Percentiles rank a stretch among this genome's conserved stretches.
Evolutionary conservation across 345 rosid species (phyloP).

Genomic region (Microthlaspi erraticum): DNA sequence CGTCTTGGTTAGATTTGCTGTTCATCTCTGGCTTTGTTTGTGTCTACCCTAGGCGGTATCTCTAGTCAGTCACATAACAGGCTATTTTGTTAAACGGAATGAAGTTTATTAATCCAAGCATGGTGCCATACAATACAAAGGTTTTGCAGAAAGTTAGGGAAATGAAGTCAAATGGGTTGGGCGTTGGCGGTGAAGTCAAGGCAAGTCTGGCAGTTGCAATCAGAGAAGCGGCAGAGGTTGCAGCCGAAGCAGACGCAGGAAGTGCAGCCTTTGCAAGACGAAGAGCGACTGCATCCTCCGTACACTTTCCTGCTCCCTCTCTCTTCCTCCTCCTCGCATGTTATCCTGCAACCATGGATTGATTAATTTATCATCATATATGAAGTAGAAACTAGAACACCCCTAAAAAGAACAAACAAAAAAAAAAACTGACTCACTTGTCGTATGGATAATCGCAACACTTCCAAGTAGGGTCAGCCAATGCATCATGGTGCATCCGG

Average conservation of each 20-base stretch:
- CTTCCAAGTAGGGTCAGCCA: constrained; percentile 75
- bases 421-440: constrained; percentile 52
- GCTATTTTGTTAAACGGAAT: not conserved
- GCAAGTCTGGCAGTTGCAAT: constrained; percentile 97
- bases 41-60: not conserved
- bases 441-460: constrained; percentile 77
- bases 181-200: constrained; percentile 65
- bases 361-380: too few species aligned
- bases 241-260: constrained; percentile 98
- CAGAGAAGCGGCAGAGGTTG: constrained; percentile 79
- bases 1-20: constrained; percentile 6
- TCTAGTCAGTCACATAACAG: constrained; percentile 12
- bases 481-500: constrained; percentile 82
- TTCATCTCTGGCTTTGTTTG: constrained; percentile 19
- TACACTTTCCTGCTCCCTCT: constrained; percentile 86
- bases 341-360: constrained; percentile 59
- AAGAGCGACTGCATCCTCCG: constrained; percentile 81
- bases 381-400: not conserved
- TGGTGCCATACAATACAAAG: not conserved
- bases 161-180: constrained; percentile 27
- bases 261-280: constrained; percentile 94
- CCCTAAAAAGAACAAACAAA: not conserved
- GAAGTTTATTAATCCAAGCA: not conserved
- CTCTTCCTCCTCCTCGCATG: constrained; percentile 71
- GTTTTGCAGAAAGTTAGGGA: constrained; percentile 23